Percentiles rank a stretch among this genome's conserved stretches.
These are phyloP conservation scores for Grosmannia serpens DNA, from an alignment of 2,329 filamentous ascomycete species.

Conservation along the genomic window DNA sequence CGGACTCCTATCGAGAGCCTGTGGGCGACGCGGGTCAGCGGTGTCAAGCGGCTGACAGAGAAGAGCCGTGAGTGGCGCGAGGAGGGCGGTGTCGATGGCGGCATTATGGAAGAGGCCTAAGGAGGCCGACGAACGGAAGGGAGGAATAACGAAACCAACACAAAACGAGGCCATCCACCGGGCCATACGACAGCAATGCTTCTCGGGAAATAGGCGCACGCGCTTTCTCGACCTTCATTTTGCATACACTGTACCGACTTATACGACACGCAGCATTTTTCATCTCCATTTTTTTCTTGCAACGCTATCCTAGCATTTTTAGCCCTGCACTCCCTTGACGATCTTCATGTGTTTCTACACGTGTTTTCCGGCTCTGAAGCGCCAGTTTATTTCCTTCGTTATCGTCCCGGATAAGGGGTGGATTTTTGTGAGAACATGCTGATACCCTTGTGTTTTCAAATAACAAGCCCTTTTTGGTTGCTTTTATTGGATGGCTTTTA, in stretches of 20 bases:
- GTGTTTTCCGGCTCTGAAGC: background rate
- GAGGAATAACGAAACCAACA: background rate
- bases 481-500: background rate
- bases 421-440: background rate
- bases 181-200: background rate
- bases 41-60: slow-evolving; percentile 71
- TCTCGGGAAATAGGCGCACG: background rate
- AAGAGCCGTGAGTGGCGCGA: slow-evolving; percentile 88
- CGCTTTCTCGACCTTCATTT: background rate
- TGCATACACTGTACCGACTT: too few relatives aligned
- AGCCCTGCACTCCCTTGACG: background rate
- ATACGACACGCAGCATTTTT: background rate
- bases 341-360: background rate
- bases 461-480: background rate
- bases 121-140: background rate
- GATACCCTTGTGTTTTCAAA: slow-evolving; percentile 1
- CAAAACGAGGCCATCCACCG: background rate
- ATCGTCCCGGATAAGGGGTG: background rate
- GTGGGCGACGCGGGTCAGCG: slow-evolving; percentile 74
- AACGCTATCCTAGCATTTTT: background rate
- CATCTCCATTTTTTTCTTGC: background rate
- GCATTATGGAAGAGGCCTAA: slow-evolving; percentile 49
- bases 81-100: slow-evolving; percentile 61
- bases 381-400: background rate
- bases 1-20: slow-evolving; percentile 78